Conservation (phyloP, 116 monocot genomes). For the Dioscorea cayenensis region DNA sequence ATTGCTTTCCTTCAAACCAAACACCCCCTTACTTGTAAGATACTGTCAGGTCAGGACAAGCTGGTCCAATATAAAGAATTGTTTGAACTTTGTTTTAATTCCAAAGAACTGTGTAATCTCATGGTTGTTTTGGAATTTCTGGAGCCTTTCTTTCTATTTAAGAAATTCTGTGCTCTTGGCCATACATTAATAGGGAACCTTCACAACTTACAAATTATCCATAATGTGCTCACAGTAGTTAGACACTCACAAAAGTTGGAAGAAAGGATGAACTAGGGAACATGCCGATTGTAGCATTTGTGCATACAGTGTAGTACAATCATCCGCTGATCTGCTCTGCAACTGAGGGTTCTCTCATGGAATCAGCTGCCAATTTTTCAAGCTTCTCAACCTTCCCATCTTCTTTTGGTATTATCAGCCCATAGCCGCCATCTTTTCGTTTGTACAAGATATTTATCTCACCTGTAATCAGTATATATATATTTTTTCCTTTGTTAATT, state of each 20-base stretch:
- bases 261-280: not conserved
- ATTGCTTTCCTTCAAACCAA: no score
- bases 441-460: slow-evolving; percentile 92
- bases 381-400: slow-evolving; percentile 45
- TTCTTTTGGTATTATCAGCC: slow-evolving; percentile 76
- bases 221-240: not conserved
- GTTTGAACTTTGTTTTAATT: no score
- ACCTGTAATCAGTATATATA: slow-evolving; percentile 20
- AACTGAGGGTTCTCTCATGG: slow-evolving; percentile 25
- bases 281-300: no score
- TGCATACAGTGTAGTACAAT: not conserved
- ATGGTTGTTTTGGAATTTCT: no score
- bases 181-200: no score
- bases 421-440: slow-evolving; percentile 85
- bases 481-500: not conserved
- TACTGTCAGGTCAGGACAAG: no score
- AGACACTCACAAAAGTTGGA: not conserved
- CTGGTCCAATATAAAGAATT: no score
- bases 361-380: slow-evolving; percentile 11
- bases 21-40: no score
- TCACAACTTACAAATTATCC: no score
- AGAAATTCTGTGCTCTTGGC: no score
- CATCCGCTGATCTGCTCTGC: slow-evolving; percentile 20
- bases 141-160: no score
- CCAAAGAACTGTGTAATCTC: no score